These are phyloP conservation scores for Mrakia blollopis DNA, from an alignment of 768 basidiomycete genomes.

Conservation along the genomic window DNA sequence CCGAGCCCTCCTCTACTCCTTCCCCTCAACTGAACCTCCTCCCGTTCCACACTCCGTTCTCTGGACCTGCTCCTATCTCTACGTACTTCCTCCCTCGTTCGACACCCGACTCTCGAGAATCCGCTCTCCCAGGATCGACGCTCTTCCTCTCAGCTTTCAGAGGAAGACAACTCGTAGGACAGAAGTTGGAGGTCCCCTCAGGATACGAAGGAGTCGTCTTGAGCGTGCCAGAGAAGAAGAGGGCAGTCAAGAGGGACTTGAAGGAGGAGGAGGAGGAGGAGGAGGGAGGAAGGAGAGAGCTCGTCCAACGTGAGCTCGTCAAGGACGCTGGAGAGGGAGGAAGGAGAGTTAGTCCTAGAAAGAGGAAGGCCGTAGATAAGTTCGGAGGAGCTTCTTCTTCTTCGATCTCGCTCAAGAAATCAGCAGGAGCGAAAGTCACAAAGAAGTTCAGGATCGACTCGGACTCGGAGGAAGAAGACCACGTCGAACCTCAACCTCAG, in stretches of 20 bases:
- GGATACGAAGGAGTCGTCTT: constrained; percentile 23
- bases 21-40: constrained; percentile 50
- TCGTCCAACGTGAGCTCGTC: background rate
- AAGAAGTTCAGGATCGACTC: constrained; percentile 28
- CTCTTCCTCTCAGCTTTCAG: constrained; percentile 21
- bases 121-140: background rate
- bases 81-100: constrained; percentile 63
- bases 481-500: no score
- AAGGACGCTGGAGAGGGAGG: background rate
- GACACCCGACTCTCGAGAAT: background rate
- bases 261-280: background rate
- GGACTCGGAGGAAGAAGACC: constrained; percentile 7
- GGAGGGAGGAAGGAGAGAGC: background rate
- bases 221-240: constrained; percentile 1
- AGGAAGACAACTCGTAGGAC: constrained; percentile 29
- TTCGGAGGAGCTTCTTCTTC: background rate
- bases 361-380: background rate
- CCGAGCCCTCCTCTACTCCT: background rate
- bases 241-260: background rate
- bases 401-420: background rate
- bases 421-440: background rate
- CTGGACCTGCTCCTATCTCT: constrained; percentile 66
- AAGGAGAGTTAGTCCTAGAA: constrained; percentile 3
- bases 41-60: constrained; percentile 72
- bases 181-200: constrained; percentile 6